A percentile compares a stretch with the other conserved stretches of the same genome.
Conservation (phyloP, 352 stramenopile genomes). For the Globisporangium solare region DNA sequence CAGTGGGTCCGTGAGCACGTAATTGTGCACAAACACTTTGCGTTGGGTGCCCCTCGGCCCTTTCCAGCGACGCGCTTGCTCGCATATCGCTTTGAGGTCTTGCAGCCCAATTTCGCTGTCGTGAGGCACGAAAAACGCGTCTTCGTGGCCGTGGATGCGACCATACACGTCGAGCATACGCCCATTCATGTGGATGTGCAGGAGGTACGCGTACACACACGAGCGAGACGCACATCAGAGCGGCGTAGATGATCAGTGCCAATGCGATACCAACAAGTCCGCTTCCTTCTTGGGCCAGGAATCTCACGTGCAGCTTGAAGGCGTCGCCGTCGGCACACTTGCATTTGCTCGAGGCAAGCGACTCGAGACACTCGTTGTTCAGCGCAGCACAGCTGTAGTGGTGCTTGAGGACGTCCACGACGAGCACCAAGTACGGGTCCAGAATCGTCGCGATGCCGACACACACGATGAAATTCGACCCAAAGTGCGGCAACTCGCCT, state of each 20-base stretch:
- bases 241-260: constrained; percentile 69
- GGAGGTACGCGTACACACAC: constrained; percentile 75
- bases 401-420: constrained; percentile 68
- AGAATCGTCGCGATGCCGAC: constrained; percentile 72
- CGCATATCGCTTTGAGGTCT: constrained; percentile 69
- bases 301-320: constrained; percentile 86
- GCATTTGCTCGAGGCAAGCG: constrained; percentile 34
- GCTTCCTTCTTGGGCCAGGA: constrained; percentile 64
- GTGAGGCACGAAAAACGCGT: constrained; percentile 84
- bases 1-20: constrained; percentile 66
- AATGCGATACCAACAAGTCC: constrained; percentile 78
- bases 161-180: constrained; percentile 87
- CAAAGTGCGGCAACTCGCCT: constrained; percentile 64
- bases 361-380: constrained; percentile 27
- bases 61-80: constrained; percentile 57
- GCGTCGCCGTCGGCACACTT: constrained; percentile 81
- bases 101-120: constrained; percentile 79
- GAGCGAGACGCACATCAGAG: constrained; percentile 50
- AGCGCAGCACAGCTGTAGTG: constrained; percentile 72
- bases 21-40: constrained; percentile 82
- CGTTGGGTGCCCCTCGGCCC: constrained; percentile 47
- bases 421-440: constrained; percentile 77
- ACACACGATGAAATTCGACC: constrained; percentile 73
- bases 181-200: constrained; percentile 88
- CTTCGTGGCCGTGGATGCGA: constrained; percentile 64